A percentile compares a stretch with the other conserved stretches of the same genome.
These are phyloP conservation scores for Tausonia pullulans DNA, from an alignment of 1,284 basidiomycete genomes.

Conservation along the genomic window DNA sequence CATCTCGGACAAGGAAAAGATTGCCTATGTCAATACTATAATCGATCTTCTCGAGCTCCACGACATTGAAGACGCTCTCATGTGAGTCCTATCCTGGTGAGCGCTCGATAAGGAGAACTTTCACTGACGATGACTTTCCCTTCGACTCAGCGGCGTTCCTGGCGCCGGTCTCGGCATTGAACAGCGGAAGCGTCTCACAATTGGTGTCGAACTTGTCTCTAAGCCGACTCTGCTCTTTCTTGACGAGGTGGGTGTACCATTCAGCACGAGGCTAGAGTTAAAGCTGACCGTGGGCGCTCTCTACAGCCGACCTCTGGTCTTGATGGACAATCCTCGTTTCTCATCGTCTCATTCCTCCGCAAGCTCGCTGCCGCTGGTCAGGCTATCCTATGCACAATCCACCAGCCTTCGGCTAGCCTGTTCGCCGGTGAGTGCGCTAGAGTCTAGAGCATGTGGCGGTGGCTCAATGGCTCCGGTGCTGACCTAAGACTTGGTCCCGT, in stretches of 20 bases:
- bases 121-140: no score
- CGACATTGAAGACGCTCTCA: constrained; percentile 41
- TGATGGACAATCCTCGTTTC: constrained; percentile 41
- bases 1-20: constrained; percentile 45
- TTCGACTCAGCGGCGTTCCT: constrained; percentile 21
- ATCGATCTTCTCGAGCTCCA: constrained; percentile 42
- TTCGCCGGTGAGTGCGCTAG: not conserved
- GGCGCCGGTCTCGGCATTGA: constrained; percentile 41
- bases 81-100: constrained; percentile 26
- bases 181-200: constrained; percentile 38
- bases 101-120: no score
- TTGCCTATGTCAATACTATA: constrained; percentile 43
- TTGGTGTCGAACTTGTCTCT: constrained; percentile 23
- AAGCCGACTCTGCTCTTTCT: constrained; percentile 34
- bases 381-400: constrained; percentile 36
- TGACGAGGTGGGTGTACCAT: constrained; percentile 31
- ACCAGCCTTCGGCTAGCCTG: constrained; percentile 26
- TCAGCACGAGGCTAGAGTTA: constrained; percentile 11
- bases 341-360: constrained; percentile 39
- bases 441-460: not conserved
- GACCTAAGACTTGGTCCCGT: no score
- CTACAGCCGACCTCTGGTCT: constrained; percentile 37
- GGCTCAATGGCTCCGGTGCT: not conserved
- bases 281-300: not conserved
- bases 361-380: constrained; percentile 68